Evolutionary conservation across 169 alveolate species (phyloP).

Genomic region (Babesia ovata): DNA sequence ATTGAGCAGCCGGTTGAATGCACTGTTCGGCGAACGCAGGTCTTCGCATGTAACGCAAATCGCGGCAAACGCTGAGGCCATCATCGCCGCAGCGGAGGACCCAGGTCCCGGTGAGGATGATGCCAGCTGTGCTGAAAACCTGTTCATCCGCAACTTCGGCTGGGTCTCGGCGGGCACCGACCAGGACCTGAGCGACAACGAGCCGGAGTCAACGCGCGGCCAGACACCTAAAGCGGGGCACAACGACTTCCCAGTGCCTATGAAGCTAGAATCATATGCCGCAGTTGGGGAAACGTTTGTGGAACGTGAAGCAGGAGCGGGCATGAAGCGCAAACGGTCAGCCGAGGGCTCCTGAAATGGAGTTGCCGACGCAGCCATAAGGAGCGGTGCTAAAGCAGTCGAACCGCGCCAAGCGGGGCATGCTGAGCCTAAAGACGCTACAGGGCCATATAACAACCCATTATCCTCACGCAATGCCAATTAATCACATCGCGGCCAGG

Average conservation of each 20-base stretch:
- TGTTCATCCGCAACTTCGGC: slow-evolving; percentile 31
- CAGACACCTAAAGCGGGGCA: neutral
- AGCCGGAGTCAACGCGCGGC: neutral
- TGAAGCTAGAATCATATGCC: too few relatives aligned
- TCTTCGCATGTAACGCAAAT: slow-evolving; percentile 33
- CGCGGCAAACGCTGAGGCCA: slow-evolving; percentile 39
- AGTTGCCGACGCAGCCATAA: too few relatives aligned
- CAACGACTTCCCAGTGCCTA: neutral
- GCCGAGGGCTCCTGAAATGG: too few relatives aligned
- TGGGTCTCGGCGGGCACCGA: slow-evolving; percentile 14
- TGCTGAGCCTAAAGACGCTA: too few relatives aligned
- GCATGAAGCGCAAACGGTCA: neutral
- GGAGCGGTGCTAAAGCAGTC: too few relatives aligned
- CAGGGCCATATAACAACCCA: too few relatives aligned
- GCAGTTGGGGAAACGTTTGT: too few relatives aligned
- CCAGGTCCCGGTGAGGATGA: neutral
- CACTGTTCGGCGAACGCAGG: slow-evolving; percentile 57
- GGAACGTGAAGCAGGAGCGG: neutral
- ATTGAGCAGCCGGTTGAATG: slow-evolving; percentile 18
- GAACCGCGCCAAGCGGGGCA: too few relatives aligned
- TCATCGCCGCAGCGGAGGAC: slow-evolving; percentile 28
- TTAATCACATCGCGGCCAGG: too few relatives aligned
- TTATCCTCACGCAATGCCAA: too few relatives aligned
- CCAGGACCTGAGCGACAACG: slow-evolving; percentile 26
- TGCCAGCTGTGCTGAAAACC: slow-evolving; percentile 1